Evolutionary conservation across 2,329 filamentous ascomycete genomes (phyloP).

Genomic region (Alternaria longipes): DNA sequence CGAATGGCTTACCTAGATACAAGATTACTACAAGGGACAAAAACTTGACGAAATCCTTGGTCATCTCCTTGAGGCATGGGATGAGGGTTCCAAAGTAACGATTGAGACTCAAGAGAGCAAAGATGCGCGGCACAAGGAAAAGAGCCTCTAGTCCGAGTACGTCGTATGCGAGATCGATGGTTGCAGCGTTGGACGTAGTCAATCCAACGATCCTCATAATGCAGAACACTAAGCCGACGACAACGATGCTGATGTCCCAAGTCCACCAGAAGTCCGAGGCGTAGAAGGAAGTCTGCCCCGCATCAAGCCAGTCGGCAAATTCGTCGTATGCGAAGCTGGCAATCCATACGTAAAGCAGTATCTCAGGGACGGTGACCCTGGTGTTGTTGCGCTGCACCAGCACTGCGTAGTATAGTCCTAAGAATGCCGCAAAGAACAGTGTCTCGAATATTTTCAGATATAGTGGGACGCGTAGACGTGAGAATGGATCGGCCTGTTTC

Average conservation of each 20-base stretch:
- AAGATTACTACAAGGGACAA: constrained; percentile 79
- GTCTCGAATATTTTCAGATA: constrained; percentile 89
- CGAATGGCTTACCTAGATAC: constrained; percentile 68
- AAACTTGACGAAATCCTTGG: constrained; percentile 89
- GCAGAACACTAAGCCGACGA: constrained; percentile 75
- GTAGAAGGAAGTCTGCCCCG: constrained; percentile 76
- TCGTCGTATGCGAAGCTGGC: constrained; percentile 89
- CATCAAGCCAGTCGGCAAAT: constrained; percentile 75
- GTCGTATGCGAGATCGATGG: constrained; percentile 85
- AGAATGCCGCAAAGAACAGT: constrained; percentile 78
- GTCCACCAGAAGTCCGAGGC: constrained; percentile 49
- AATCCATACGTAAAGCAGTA: constrained; percentile 84
- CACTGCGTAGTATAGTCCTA: constrained; percentile 86
- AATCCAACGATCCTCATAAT: constrained; percentile 73
- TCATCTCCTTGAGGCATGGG: constrained; percentile 92
- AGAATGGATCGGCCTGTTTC: constrained; percentile 57
- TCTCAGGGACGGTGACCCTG: constrained; percentile 73
- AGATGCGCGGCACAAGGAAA: constrained; percentile 87
- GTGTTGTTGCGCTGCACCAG: constrained; percentile 75
- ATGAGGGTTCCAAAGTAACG: constrained; percentile 92
- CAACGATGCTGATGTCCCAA: constrained; percentile 66
- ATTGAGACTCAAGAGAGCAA: constrained; percentile 84
- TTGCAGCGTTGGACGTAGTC: constrained; percentile 64
- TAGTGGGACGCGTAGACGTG: constrained; percentile 78
- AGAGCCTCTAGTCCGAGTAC: constrained; percentile 88